Base-by-base conservation (phyloP, 345 rosid genomes). In the Eucalyptus rudis region DNA sequence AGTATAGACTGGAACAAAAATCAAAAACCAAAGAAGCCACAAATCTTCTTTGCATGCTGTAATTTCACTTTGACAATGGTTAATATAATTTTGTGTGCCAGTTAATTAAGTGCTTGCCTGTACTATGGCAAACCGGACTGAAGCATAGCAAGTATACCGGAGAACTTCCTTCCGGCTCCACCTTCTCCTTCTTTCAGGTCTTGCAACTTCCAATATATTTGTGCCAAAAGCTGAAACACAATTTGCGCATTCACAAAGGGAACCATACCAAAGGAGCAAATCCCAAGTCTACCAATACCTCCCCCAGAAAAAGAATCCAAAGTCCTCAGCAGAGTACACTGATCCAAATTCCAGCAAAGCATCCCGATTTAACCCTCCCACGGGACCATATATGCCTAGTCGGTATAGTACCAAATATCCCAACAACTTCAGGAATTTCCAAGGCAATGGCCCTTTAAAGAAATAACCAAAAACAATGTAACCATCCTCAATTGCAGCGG, bases 221-320 rank as follows among this genome's bases (percentile, higher is more conserved):
- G 62, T 56, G 62, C 27, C 29, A 5, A 56, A 56, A 22, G 62
- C 13, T 2, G 62, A 56, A 56, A 10, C 62, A 56, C 27, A 56
- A 51, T 51, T 89, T 94, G 97, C 3, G 99, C 99, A 87, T 97
- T 97, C 91, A 97, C 94, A 80, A 96, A 97, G 13, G 98, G 99
- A 87, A 97, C 99, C 87, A 96, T 97, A 52, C 99, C 99, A 7
- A 95, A 97, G 80, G 99, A 97, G 86, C 99, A 96, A 91, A 97
- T 94, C 87, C 99, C 98, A 50, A 97, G 96, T 90, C 99, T 93
- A 90, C 98, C 98, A 87, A 97, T 96, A 88, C 99, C 99, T 71
- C 99, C 99, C 52, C 99, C 99, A 3, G 99, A 97, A 92, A 97
- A 96, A 10, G 99, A 91, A 94, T 97, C 99, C 90, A 96, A 95